Base-by-base conservation (phyloP, 208 protist species). In the Leptomonas pyrrhocoris region DNA sequence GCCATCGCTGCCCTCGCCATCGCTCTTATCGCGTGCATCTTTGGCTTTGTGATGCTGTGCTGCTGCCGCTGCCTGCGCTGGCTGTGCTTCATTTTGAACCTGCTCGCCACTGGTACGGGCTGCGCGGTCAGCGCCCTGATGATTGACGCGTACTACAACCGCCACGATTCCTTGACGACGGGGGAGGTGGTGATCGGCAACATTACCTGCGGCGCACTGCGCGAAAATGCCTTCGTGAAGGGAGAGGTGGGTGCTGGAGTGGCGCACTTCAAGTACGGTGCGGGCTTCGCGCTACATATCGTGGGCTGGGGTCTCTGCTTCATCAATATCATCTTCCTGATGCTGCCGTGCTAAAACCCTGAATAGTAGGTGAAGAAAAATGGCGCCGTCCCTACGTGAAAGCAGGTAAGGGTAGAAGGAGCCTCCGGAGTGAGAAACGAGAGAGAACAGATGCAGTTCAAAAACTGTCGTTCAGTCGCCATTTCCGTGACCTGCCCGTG, bases 241-340 rank as follows among this genome's bases (percentile, higher is more conserved):
- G n/a, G n/a, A n/a, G n/a, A n/a, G n/a, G n/a, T n/a, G n/a, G n/a
- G n/a, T n/a, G n/a, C n/a, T n/a, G n/a, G n/a, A n/a, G n/a, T n/a
- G n/a, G n/a, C n/a, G n/a, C n/a, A n/a, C 30, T 69, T 28, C 28
- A 77, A 72, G 36, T 82, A 77, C 45, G 74, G 78, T 45, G 67
- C 57, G 12, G 71, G 82, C 27, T 81, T 84, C 19, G 79, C 53
- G 19, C 70, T 83, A 19, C 49, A 78, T 16, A 34, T 83, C 31
- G 50, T 54, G 30, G 83, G 46, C n/a, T 88, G 83, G 79, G 69
- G 63, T 46, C 49, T 83, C 5, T 6, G 74, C 55, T 69, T 85
- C 48, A 0, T 85, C 27, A 50, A 74, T 68, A 77, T 83, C 30
- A 36, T 83, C 21, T 51, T 79, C 34, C 49, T 85, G 34, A 62